Evolutionary conservation across 2,329 filamentous ascomycete species (phyloP), one percentile per base, ranked within the genome.

Genomic region (Penicillium fuscoglaucum): DNA sequence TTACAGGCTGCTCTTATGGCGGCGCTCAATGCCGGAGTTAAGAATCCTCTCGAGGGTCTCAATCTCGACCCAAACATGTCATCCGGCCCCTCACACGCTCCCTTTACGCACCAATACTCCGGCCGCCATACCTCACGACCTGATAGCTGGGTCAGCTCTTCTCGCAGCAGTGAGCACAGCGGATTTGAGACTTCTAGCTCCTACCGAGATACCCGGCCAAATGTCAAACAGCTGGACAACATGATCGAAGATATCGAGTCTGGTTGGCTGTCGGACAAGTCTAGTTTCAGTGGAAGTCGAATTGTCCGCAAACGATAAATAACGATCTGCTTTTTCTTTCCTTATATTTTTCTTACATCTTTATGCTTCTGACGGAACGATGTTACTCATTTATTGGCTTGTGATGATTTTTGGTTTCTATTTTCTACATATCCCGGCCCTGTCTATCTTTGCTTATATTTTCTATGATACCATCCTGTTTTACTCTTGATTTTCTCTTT

Each of bases 1-100:
- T 72, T 78, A 12, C 76, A 77, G 37, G 76, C 76, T 6, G 76
- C 76, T 35, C 70, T 78, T 10, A 61, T 77, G 33, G 74, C 75
- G 1, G 74, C 75, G 6, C 62, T 78, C 29, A 74, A 77, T 52
- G 71, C 72, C 6, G 73, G 74, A 7, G 68, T 68, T 31, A 75
- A 73, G 43, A 68, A 67, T 19, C 68, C 69, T 40, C 55, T 70
- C 3, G 68, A 72, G 9, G 62, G 65, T 40, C 51, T 73, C 21
- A 62, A 65, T 13, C 60, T 65, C 13, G 67, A 67, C 3, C 65
- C 64, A 28, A 57, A 55, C n/a, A 52, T 65, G 6, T 62, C 70
- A 7, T 56, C 67, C 5, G 60, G 64, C 12, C 68, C 66, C 26
- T 61, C 66, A 13, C 62, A 66, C 8, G 57, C 57, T 3, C 26